phyloP scores from a whole-genome alignment of 2,329 filamentous ascomycete species.

The Alternaria angustiovoidea region DNA sequence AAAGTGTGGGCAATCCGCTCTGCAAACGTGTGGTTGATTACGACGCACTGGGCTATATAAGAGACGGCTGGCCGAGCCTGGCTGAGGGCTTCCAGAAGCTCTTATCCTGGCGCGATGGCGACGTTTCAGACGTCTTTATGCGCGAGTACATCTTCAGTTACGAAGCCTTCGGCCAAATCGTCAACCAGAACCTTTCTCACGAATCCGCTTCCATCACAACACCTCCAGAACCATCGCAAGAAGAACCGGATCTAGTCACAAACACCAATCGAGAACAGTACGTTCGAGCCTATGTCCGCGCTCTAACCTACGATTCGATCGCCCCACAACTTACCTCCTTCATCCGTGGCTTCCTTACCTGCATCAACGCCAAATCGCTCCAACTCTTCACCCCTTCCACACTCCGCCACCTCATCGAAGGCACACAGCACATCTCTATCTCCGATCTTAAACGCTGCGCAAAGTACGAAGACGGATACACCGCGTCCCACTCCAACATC shows the following conservation, averaged over 20 bases:
- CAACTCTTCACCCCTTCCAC: slow-evolving; percentile 55
- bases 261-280: slow-evolving; percentile 80
- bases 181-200: slow-evolving; percentile 64
- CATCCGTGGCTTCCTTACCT: slow-evolving; percentile 78
- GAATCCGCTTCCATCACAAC: neutral
- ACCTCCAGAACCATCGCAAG: neutral
- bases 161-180: slow-evolving; percentile 62
- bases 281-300: slow-evolving; percentile 77
- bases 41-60: slow-evolving; percentile 70
- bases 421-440: slow-evolving; percentile 81
- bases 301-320: slow-evolving; percentile 30
- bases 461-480: slow-evolving; percentile 82
- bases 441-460: slow-evolving; percentile 73
- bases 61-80: slow-evolving; percentile 89
- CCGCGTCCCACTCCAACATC: slow-evolving; percentile 72
- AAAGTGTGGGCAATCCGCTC: slow-evolving; percentile 64
- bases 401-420: slow-evolving; percentile 83
- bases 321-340: slow-evolving; percentile 86
- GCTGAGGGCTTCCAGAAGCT: slow-evolving; percentile 76
- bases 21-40: neutral
- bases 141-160: slow-evolving; percentile 88
- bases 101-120: slow-evolving; percentile 80
- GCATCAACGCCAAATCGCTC: slow-evolving; percentile 74
- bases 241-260: slow-evolving; percentile 77
- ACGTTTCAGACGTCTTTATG: slow-evolving; percentile 81